These are phyloP conservation scores for Russula virescens DNA, from an alignment of 768 basidiomycete species.

Conservation along the genomic window DNA sequence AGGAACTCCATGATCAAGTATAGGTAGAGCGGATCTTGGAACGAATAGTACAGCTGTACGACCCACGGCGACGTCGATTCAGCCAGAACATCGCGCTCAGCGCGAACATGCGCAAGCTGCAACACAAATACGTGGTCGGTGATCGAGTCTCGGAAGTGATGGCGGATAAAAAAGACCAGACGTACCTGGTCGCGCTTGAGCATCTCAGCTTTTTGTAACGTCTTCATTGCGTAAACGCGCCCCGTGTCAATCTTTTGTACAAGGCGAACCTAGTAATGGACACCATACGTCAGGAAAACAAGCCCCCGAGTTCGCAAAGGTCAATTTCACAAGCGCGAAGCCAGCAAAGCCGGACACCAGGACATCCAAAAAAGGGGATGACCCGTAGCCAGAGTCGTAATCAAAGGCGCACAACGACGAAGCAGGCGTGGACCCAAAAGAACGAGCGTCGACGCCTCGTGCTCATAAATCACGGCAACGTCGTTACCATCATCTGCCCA, in stretches of 20 bases:
- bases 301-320: too few relatives aligned
- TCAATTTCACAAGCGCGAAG: too few relatives aligned
- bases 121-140: not conserved
- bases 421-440: not conserved
- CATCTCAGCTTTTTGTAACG: constrained; percentile 96
- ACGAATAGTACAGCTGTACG: constrained; percentile 94
- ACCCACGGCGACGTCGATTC: constrained; percentile 96
- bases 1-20: constrained; percentile 99
- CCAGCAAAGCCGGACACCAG: not conserved
- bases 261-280: constrained; percentile 60
- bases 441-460: not conserved
- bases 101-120: constrained; percentile 95
- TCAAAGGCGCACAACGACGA: too few relatives aligned
- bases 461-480: not conserved
- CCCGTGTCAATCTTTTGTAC: constrained; percentile 97
- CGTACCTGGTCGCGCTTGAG: constrained; percentile 94
- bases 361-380: not conserved
- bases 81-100: constrained; percentile 93
- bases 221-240: constrained; percentile 99
- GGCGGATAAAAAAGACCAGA: constrained; percentile 22
- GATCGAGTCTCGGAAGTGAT: not conserved
- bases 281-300: constrained; percentile 5
- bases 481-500: not conserved
- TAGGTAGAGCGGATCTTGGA: constrained; percentile 87
- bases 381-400: too few relatives aligned